Percentiles rank a stretch among this genome's conserved stretches.
phyloP scores from a whole-genome alignment of 2,329 filamentous ascomycete species.

The Epichloe baconii region DNA sequence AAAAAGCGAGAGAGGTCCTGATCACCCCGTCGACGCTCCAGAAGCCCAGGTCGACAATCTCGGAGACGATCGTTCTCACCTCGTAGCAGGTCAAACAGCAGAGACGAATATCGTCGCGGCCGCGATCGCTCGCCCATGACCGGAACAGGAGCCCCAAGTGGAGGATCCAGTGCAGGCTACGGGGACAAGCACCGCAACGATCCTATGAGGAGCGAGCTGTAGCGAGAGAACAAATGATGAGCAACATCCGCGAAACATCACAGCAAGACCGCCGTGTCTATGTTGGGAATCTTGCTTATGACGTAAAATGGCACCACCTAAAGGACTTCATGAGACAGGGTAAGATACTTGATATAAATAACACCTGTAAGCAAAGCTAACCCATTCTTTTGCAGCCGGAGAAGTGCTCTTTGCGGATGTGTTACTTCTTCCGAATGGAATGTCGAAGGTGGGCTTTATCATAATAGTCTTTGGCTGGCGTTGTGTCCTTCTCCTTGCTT shows the following conservation, averaged over 20 bases:
- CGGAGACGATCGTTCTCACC: constrained; percentile 68
- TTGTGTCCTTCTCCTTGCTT: constrained; percentile 23
- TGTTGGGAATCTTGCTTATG: constrained; percentile 96
- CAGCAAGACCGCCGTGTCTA: constrained; percentile 99
- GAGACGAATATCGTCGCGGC: constrained; percentile 62
- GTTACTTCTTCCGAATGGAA: constrained; percentile 98
- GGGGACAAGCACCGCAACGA: constrained; percentile 50
- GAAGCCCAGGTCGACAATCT: constrained; percentile 60
- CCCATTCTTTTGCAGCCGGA: constrained; percentile 54
- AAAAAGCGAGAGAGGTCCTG: constrained; percentile 72
- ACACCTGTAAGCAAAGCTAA: constrained; percentile 22
- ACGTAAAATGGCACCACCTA: constrained; percentile 99
- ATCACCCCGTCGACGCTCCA: constrained; percentile 69
- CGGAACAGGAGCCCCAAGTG: constrained; percentile 53
- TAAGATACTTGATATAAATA: constrained; percentile 35
- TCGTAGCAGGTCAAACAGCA: constrained; percentile 61
- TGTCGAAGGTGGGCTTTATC: constrained; percentile 99
- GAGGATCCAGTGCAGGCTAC: constrained; percentile 57
- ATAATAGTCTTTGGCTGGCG: constrained; percentile 72
- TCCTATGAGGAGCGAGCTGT: constrained; percentile 71
- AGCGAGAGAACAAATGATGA: constrained; percentile 93
- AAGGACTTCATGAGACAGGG: constrained; percentile 99
- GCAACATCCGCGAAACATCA: constrained; percentile 80
- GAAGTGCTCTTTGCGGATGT: constrained; percentile 99
- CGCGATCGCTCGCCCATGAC: constrained; percentile 78